A percentile compares a stretch with the other conserved stretches of the same genome.
These are phyloP conservation scores for Dalbergia oliveri DNA, from an alignment of 306 rosid genomes.

Conservation along the genomic window DNA sequence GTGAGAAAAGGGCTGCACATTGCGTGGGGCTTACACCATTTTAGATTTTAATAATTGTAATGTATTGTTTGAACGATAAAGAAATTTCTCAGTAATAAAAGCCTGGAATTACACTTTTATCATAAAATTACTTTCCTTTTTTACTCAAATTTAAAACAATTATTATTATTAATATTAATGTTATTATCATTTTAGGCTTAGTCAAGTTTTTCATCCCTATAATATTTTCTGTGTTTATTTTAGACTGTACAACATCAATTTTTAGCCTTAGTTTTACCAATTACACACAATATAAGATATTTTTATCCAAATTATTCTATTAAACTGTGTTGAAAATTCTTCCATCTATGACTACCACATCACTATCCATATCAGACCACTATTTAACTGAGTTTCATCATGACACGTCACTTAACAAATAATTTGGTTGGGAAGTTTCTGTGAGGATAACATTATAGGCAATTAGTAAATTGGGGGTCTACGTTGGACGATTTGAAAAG, in stretches of 20 bases:
- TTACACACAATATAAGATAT: too few relatives aligned
- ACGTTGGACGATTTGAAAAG: background rate
- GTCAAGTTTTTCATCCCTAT: too few relatives aligned
- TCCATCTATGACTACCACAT: background rate
- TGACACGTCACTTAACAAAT: background rate
- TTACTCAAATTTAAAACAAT: too few relatives aligned
- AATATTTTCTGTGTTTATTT: too few relatives aligned
- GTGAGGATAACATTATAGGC: background rate
- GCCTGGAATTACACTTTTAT: background rate
- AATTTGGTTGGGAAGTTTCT: background rate
- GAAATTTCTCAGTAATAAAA: background rate
- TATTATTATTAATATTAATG: background rate
- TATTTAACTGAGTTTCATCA: background rate
- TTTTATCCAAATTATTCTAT: too few relatives aligned
- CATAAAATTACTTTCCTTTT: too few relatives aligned
- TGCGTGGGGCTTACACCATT: background rate
- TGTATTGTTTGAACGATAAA: background rate
- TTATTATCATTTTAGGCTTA: too few relatives aligned
- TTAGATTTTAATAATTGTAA: background rate
- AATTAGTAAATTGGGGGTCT: slow-evolving; percentile 11
- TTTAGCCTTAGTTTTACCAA: too few relatives aligned
- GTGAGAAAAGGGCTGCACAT: background rate
- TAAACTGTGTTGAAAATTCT: background rate
- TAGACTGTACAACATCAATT: too few relatives aligned
- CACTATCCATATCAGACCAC: background rate